phyloP scores from a whole-genome alignment of 345 rosid species.

The Fremontodendron californicum region DNA sequence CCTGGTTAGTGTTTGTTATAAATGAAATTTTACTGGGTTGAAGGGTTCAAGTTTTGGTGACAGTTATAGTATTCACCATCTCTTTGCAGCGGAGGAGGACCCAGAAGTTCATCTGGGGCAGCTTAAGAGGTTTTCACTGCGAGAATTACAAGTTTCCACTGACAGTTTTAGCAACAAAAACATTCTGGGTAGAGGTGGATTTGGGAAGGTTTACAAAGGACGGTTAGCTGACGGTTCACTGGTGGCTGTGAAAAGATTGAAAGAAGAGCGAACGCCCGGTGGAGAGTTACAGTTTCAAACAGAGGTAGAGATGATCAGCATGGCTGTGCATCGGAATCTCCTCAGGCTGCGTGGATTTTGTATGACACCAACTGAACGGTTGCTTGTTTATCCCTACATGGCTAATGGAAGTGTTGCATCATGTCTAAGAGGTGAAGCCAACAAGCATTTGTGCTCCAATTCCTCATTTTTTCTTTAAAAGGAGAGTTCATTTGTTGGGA shows the following conservation, averaged over 20 bases:
- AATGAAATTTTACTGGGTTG: not conserved
- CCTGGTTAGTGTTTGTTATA: constrained; percentile 68
- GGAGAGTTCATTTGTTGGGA: not conserved
- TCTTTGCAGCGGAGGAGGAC: constrained; percentile 87
- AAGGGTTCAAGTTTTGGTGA: not conserved
- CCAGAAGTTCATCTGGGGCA: constrained; percentile 98
- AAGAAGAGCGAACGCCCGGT: constrained; percentile 96
- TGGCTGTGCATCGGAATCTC: constrained; percentile 98
- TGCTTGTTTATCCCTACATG: constrained; percentile 97
- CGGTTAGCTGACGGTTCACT: constrained; percentile 87
- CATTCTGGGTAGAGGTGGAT: constrained; percentile 96
- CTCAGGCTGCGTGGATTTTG: constrained; percentile 88
- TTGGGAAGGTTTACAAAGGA: constrained; percentile 95
- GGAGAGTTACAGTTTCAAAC: constrained; percentile 99
- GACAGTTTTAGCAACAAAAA: constrained; percentile 90
- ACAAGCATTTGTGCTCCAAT: not conserved
- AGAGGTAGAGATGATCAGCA: constrained; percentile 98
- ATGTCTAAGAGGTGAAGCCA: constrained; percentile 73
- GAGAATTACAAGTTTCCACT: constrained; percentile 92
- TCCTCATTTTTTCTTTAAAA: not conserved
- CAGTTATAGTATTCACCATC: constrained; percentile 5
- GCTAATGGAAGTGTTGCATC: constrained; percentile 99
- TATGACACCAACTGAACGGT: constrained; percentile 92
- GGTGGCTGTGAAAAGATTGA: constrained; percentile 93
- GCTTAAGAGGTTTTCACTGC: constrained; percentile 89